Evolutionary conservation across 306 rosid species (phyloP), one percentile per base, ranked within the genome.

Genomic region (Hylodesmum podocarpum): DNA sequence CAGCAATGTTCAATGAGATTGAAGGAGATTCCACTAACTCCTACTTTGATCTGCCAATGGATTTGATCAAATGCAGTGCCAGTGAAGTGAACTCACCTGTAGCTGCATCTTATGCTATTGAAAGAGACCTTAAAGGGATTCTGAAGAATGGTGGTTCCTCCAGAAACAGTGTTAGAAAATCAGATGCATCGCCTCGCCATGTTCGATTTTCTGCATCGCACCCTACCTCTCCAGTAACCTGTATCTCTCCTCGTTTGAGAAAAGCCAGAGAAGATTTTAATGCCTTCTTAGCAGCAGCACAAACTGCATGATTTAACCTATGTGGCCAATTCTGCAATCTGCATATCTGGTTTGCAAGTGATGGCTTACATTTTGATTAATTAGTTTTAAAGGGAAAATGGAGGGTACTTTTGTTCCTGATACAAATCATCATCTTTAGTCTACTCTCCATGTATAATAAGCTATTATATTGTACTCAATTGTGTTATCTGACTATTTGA

Each of bases 41-140:
- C 50, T 89, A 86, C 82, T 95, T 85, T 68, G 98, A 92, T 79
- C 85, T 95, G 21, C 98, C 98, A 21, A 22, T 88, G 77, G 98
- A 92, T 70, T 55, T 95, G 53, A 90, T 90, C 21, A 67, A 86
- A 53, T 84, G 75, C 11, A 70, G 83, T 49, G 64, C 22, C 14
- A 84, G 75, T 47, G 97, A 90, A 14, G 88, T 82, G 3, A 59
- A 84, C 40, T 86, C 94, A 8, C 95, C 95, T 0, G 76, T 81
- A 13, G 64, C 80, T 40, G 28, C 91, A 13, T 87, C 91, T 59
- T 87, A 82, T 70, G 66, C 76, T 9, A 83, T 86, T 15, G 91
- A 88, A 13, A 90, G 84, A 47, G 93, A 86, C 16, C 57, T 72
- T 3, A 91, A 87, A 47, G 93, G 96, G 41, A 85, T 85, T 21